phyloP scores from a whole-genome alignment of 1,139 yeast genomes.

The Hanseniaspora gamundiae region DNA sequence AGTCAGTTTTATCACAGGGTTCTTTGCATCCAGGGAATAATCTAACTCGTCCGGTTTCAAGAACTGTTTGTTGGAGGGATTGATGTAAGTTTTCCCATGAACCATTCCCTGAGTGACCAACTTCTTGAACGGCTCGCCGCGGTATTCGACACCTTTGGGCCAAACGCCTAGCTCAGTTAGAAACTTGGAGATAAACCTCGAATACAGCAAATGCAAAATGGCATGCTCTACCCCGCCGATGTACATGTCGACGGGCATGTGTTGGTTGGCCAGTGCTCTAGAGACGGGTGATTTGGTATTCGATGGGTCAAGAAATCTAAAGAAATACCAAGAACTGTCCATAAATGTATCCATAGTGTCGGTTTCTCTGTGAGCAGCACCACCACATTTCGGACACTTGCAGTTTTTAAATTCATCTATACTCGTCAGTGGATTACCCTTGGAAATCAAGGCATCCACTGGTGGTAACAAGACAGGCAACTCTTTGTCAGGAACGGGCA shows the following conservation, averaged over 20 bases:
- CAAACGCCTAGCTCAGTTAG: conserved; percentile 51
- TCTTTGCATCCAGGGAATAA: conserved; percentile 23
- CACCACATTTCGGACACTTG: conserved; percentile 66
- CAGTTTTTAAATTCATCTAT: conserved; percentile 61
- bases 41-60: conserved; percentile 68
- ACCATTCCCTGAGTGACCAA: conserved; percentile 97
- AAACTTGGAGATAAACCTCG: conserved; percentile 77
- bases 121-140: conserved; percentile 69
- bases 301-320: conserved; percentile 68
- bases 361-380: conserved; percentile 75
- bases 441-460: conserved; percentile 36
- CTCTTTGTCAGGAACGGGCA: conserved; percentile 77
- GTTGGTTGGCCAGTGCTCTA: conserved; percentile 35
- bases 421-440: conserved; percentile 62
- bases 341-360: conserved; percentile 98
- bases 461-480: conserved; percentile 74
- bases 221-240: conserved; percentile 97
- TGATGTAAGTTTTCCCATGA: conserved; percentile 72
- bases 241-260: conserved; percentile 80
- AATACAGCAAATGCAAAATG: conserved; percentile 73
- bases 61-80: conserved; percentile 63
- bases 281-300: conserved; percentile 28
- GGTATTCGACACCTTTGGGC: conserved; percentile 32
- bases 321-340: conserved; percentile 95
- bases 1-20: conserved; percentile 37